Base-by-base conservation (phyloP, 1,139 yeast species). In the Meyerozyma athensensis region DNA sequence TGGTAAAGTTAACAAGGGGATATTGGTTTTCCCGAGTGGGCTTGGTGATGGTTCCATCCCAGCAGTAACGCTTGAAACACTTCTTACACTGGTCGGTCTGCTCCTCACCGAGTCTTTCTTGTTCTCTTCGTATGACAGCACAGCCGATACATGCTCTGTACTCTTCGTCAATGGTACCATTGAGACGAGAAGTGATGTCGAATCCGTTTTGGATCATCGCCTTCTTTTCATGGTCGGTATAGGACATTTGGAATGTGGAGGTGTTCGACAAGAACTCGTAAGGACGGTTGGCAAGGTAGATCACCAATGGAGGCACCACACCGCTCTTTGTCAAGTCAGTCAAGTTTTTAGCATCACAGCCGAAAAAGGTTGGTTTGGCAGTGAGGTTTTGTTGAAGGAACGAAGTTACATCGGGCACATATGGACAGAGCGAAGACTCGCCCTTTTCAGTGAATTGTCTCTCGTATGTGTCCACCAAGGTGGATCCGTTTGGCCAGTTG, bases 101-200 rank as follows among this genome's bases (percentile, higher is more conserved):
- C 14, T 73, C 68, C 21, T 71, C 59, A 23, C 83, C 81, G 36
- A 72, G 63, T 52, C 95, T 74, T 63, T 87, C 95, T 55, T 83
- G 82, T 39, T 83, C 79, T 58, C 96, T 79, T 60, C 87, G 82
- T 41, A 89, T 70, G 38, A 89, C 77, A 7, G 97, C 97, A 68
- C 97, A 89, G 1, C 90, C 86, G 37, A 89, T 75, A 68, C 97
- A 89, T 6, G 83, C 74, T 37, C 76, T 70, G 82, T 89, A 89
- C 39, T 83, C 82, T 2, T 67, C 59, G 52, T 85, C 95, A 31
- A 81, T 63, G 4, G 96, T 84, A 32, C 79, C 64, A 56, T 87
- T 87, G 48, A 74, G 72, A 56, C 87, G 77, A 1, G 95, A 73
- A 19, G 85, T 77, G 24, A 77, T 76, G 56, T 85, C 94, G 56